Evolutionary conservation across 768 basidiomycete species (phyloP), one percentile per base, ranked within the genome.

Genomic region (Amanita pseudoporphyria): DNA sequence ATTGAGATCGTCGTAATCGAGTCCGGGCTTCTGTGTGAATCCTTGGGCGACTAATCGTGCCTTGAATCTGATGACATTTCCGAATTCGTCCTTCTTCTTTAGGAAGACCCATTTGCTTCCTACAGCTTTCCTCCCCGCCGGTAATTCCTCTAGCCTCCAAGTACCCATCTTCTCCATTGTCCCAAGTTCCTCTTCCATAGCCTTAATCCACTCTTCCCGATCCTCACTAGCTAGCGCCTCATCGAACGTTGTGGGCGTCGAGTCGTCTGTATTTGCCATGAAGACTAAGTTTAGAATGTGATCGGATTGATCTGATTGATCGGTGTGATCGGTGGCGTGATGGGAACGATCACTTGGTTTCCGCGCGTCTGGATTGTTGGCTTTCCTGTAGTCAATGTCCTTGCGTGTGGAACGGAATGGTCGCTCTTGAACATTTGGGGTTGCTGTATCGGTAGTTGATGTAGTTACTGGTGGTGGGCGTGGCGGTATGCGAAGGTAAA

Each of bases 41-140:
- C n/a, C n/a, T n/a, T n/a, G n/a, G n/a, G n/a, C n/a, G n/a, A n/a
- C n/a, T n/a, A n/a, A n/a, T n/a, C n/a, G n/a, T n/a, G n/a, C n/a
- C n/a, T n/a, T n/a, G n/a, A n/a, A n/a, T n/a, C n/a, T n/a, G n/a
- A n/a, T n/a, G 24, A 0, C 43, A 0, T 49, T 53, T n/a, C 70
- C 67, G 3, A 54, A n/a, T 3, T 53, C 53, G 45, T 69, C 60
- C 18, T 45, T 40, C 49, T 72, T 72, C 19, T 51, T 41, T 22
- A 46, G 49, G 52, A 64, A 69, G 9, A 64, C 56, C 61, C 61
- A 63, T 50, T 58, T 58, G 5, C 52, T 56, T 0, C 47, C 53
- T 0, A 66, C 39, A 0, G 55, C 44, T 1, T 58, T 59, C 5
- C 47, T 1, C 5, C 50, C 51, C 6, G 44, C 5, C 0, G 61